Base-by-base conservation (phyloP, 2,329 filamentous ascomycete genomes). In the Pseudocercospora vitis region DNA sequence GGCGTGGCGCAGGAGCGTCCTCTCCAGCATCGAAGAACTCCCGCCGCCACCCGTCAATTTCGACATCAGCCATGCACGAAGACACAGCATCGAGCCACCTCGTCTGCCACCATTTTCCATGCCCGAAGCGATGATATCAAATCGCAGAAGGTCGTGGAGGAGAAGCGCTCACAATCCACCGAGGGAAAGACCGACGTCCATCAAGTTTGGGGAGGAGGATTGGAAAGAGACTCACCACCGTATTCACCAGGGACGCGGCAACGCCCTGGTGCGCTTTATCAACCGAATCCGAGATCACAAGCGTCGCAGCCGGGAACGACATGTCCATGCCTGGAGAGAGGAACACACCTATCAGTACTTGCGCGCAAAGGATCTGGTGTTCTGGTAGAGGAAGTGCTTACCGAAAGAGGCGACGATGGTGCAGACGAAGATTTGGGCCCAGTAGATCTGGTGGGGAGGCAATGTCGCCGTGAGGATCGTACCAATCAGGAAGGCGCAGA, bases 351-450 rank as follows among this genome's bases (percentile, higher is more conserved):
- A 42, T 42, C 37, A 42, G 37, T 42, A 42, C 14, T 21, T 42
- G 19, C 37, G 37, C 7, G 37, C 37, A 11, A 26, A 21, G 18
- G 37, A 42, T 42, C 24, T 21, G 19, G 37, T 42, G 11, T 42
- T 23, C 24, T 42, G 37, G 37, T 42, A 19, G 21, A 21, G 37
- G 6, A 8, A 23, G 18, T 8, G 23, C 37, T 39, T 39, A 39
- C 35, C 82, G 61, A 63, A 67, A 6, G 58, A 55, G 14, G 56
- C 58, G 40, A 87, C 63, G 2, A 86, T 19, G 3, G 81, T 73
- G 2, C 75, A 75, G 7, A 84, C 75, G 63, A 88, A 88, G 0
- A 78, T 74, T 57, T 85, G 80, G 14, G 73, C 74, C 85, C 85
- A 88, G 70, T 87, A 88, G 0, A 71, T 77, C 65, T 86, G 82